Evolutionary conservation across 306 rosid genomes (phyloP).

Genomic region (Alnus glutinosa): DNA sequence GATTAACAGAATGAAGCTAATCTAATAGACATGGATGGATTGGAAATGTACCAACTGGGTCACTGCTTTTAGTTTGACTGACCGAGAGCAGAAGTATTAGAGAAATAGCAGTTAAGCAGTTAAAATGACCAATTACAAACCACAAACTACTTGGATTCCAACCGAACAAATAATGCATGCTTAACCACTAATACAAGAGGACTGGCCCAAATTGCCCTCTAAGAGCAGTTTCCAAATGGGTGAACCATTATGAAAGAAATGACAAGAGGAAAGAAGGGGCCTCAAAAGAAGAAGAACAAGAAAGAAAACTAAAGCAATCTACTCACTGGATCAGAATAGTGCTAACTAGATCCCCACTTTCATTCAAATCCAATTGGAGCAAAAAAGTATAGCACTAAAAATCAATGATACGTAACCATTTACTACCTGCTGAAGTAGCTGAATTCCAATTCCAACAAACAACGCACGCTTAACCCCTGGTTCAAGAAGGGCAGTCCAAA

Average conservation of each 20-base stretch:
- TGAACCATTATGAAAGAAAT: not conserved
- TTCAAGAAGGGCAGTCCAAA: slow-evolving; percentile 71
- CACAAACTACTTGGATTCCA: not conserved
- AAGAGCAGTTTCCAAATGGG: not conserved
- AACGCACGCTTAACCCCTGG: slow-evolving; percentile 83
- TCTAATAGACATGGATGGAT: not conserved
- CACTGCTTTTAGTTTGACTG: not conserved
- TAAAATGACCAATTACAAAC: not conserved
- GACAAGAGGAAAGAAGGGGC: not conserved
- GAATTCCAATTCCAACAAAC: slow-evolving; percentile 77
- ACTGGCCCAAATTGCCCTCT: not conserved
- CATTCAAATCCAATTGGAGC: slow-evolving; percentile 9
- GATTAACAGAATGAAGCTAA: not conserved
- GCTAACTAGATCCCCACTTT: not conserved
- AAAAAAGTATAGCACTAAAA: slow-evolving; percentile 6
- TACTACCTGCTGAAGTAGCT: slow-evolving; percentile 81
- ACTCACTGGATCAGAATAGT: not conserved
- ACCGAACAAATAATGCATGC: not conserved
- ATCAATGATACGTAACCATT: slow-evolving; percentile 16
- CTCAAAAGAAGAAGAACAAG: not conserved
- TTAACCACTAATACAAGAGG: not conserved
- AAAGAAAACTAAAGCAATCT: not conserved
- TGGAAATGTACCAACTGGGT: not conserved
- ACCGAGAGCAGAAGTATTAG: not conserved
- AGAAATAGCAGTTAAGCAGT: not conserved